Base-by-base conservation (phyloP, 2,329 filamentous ascomycete genomes). In the Curvularia lunata region DNA sequence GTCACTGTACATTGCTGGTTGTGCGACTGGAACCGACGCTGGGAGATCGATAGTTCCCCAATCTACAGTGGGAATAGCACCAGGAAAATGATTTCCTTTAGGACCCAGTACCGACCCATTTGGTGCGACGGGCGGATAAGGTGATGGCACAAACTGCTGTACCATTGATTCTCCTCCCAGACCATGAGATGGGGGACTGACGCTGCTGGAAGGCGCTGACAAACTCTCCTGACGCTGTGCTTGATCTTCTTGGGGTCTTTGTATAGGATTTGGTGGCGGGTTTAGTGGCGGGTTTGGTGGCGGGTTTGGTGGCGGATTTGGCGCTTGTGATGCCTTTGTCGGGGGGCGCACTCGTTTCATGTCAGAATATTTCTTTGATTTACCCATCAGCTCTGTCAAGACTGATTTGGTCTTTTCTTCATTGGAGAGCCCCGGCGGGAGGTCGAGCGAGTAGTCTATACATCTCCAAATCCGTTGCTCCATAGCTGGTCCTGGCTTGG, bases 371-470 rank as follows among this genome's bases (percentile, higher is more conserved):
- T 84, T 77, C 13, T 83, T 80, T 30, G 85, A 85, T 63, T 88
- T 86, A 37, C 84, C 82, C 63, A 84, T 79, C 37, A 92, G 80
- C 58, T 91, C 88, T 9, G 79, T 79, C 30, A 92, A 76, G 1
- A 92, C 83, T 19, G 81, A 80, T 28, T 85, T 77, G 10, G 82
- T 83, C 71, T 91, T 91, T 42, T 85, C 79, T 18, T 82, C 79
- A 3, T 82, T 81, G 12, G 82, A 74, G 41, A 85, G 72, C 32
- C 80, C 73, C 5, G 80, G 70, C 30, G 88, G 82, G 27, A 88
- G 78, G 49, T 86, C 84, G 70, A 91, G 92, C 23, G 90, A 86
- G 69, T 87, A 92, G 69, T 92, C 88, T 25, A 91, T 78, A 66
- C 87, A 89, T 32, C 80, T 78, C 89, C 90, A 91, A 56, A 91